Conservation (phyloP, 2,329 filamentous ascomycete genomes). For the Trichoderma afroharzianum region DNA sequence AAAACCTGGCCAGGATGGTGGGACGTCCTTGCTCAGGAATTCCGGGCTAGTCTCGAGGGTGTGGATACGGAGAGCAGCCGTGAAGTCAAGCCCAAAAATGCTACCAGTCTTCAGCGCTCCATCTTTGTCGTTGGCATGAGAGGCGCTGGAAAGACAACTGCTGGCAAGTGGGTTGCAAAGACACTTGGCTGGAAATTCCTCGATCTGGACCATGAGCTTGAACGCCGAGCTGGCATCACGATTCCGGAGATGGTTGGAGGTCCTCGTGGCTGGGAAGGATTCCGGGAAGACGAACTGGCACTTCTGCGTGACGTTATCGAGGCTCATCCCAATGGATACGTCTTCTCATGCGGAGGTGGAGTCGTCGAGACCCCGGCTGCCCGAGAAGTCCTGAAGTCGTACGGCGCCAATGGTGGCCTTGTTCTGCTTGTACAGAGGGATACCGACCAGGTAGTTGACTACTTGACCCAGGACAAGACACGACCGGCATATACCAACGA, state of each 20-base stretch:
- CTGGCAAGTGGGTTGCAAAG: slow-evolving; percentile 78
- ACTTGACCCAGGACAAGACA: slow-evolving; percentile 82
- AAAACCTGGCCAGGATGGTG: slow-evolving; percentile 99
- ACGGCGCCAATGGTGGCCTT: slow-evolving; percentile 71
- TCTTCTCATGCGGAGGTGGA: slow-evolving; percentile 93
- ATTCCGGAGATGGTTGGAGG: slow-evolving; percentile 83
- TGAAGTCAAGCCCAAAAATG: slow-evolving; percentile 16
- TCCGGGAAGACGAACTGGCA: slow-evolving; percentile 73
- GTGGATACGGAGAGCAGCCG: slow-evolving; percentile 49
- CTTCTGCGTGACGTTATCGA: slow-evolving; percentile 70
- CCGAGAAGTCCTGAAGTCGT: slow-evolving; percentile 68
- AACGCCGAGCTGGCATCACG: slow-evolving; percentile 65
- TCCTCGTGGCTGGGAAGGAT: slow-evolving; percentile 77
- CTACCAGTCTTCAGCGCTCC: slow-evolving; percentile 50
- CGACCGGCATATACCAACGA: slow-evolving; percentile 90
- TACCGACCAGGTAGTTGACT: slow-evolving; percentile 83
- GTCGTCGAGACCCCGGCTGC: slow-evolving; percentile 84
- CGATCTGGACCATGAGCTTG: slow-evolving; percentile 85
- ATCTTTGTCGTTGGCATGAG: slow-evolving; percentile 97
- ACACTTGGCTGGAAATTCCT: slow-evolving; percentile 73
- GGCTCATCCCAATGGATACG: slow-evolving; percentile 69
- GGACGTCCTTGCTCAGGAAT: slow-evolving; percentile 79
- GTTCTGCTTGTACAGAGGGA: slow-evolving; percentile 86
- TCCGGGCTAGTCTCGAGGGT: slow-evolving; percentile 73
- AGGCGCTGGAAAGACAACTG: slow-evolving; percentile 93